These are phyloP conservation scores for Larix kaempferi DNA, from an alignment of 75 land plant genomes.

Conservation along the genomic window DNA sequence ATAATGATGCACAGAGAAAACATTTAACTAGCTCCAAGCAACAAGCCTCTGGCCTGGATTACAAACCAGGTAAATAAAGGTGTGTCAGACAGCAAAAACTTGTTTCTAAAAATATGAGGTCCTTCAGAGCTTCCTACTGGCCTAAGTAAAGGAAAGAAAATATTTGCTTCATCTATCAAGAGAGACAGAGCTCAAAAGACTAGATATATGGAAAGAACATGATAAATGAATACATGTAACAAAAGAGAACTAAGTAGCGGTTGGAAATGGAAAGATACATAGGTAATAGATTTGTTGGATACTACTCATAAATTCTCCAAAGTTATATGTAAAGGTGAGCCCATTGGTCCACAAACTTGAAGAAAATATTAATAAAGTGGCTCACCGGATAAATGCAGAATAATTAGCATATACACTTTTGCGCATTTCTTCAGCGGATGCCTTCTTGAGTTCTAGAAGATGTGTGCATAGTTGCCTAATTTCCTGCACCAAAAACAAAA, in stretches of 20 bases:
- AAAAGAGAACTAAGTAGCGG: not conserved
- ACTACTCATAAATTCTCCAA: not conserved
- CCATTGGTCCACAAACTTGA: not conserved
- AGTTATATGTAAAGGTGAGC: not conserved
- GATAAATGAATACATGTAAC: not conserved
- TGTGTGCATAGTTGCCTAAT: conserved; percentile 73
- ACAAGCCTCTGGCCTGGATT: not conserved
- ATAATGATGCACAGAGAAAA: not conserved
- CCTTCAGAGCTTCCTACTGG: not conserved
- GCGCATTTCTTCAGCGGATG: conserved; percentile 98
- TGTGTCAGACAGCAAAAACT: not conserved
- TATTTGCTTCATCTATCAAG: too few species aligned
- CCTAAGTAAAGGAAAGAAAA: not conserved
- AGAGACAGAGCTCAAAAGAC: not conserved
- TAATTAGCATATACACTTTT: conserved; percentile 94
- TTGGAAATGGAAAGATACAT: not conserved
- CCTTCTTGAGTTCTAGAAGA: conserved; percentile 72
- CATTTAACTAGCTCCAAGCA: not conserved
- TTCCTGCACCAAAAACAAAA: conserved; percentile 45
- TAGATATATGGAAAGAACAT: not conserved
- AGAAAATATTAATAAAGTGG: not conserved
- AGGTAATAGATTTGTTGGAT: not conserved
- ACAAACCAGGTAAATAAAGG: not conserved
- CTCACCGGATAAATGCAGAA: conserved; percentile 86
- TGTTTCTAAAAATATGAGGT: not conserved